Base-by-base conservation (phyloP, 176 grass and related monocot species). In the Bonia amplexicaulis region DNA sequence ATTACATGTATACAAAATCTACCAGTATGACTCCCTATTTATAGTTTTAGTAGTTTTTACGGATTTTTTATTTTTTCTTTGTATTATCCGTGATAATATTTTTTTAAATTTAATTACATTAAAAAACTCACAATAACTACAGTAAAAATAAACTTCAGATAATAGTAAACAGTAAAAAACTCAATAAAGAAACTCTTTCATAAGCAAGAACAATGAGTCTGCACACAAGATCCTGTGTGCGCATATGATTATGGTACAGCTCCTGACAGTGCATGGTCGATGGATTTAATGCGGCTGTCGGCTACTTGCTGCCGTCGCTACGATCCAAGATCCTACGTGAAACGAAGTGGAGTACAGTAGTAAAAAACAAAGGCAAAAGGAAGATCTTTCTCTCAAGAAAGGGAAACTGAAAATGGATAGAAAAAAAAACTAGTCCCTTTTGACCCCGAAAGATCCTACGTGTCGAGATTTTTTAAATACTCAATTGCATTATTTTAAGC, bases 211-310 rank as follows among this genome's bases (percentile, higher is more conserved):
- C 7, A 0, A 16, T 0, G 19, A 3, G 20, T 37, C 17, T 7
- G 6, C 84, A 37, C 79, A 83, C 57, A 87, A 74, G 68, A 87
- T 79, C 84, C 26, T 27, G 22, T 1, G 44, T 9, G 71, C 9
- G 64, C 61, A 61, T 27, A 69, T 64, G 73, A 46, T 77, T 57
- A 70, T 55, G n/a, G 76, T 52, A 60, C 82, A 80, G 70, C n/a
- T 16, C 64, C 81, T 85, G 81, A 87, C 60, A 14, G 19, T 52
- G 42, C 78, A 53, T 47, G 33, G 71, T 65, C 85, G 45, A 31
- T 39, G 86, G 88, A 86, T 90, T 86, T 65, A 90, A 78, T 86
- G 66, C 84, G 78, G 55, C 22, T 86, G 83, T 90, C 88, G 88
- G 83, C 76, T 71, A 85, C 83, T 69, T 81, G 82, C 77, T 74